Percentiles rank a stretch among this genome's conserved stretches.
phyloP scores from a whole-genome alignment of 257 asterid genomes.

The Cinchona pubescens region DNA sequence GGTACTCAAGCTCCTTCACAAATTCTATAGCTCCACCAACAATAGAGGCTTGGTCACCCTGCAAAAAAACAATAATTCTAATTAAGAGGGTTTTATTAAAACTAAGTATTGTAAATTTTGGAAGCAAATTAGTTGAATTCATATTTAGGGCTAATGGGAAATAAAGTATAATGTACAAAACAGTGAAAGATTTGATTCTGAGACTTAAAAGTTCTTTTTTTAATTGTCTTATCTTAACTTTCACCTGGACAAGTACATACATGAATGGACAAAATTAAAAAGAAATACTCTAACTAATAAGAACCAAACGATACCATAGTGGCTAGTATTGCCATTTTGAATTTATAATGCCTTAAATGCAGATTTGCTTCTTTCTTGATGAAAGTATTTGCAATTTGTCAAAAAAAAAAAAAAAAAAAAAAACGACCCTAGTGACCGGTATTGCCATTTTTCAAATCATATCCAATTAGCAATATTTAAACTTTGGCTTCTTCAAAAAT shows the following conservation, averaged over 20 bases:
- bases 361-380: no score
- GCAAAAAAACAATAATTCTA: not conserved
- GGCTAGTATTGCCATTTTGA: slow-evolving; percentile 1
- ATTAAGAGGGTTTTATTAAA: not conserved
- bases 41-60: slow-evolving; percentile 97
- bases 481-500: slow-evolving; percentile 12
- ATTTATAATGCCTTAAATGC: no score
- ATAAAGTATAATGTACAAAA: slow-evolving; percentile 3
- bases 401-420: no score
- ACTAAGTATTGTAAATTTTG: not conserved
- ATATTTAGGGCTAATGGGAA: not conserved
- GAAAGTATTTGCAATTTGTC: no score
- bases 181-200: not conserved
- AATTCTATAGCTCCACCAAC: slow-evolving; percentile 96
- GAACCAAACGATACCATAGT: not conserved
- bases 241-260: slow-evolving; percentile 12
- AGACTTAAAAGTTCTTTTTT: not conserved
- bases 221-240: not conserved
- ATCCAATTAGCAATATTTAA: not conserved
- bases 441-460: slow-evolving; percentile 6
- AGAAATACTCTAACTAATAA: not conserved
- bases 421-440: not conserved
- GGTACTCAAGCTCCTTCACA: slow-evolving; percentile 92
- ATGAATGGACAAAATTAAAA: slow-evolving; percentile 10
- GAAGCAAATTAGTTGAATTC: not conserved